Evolutionary conservation across 768 basidiomycete genomes (phyloP).

Genomic region (Naganishia friedmannii): DNA sequence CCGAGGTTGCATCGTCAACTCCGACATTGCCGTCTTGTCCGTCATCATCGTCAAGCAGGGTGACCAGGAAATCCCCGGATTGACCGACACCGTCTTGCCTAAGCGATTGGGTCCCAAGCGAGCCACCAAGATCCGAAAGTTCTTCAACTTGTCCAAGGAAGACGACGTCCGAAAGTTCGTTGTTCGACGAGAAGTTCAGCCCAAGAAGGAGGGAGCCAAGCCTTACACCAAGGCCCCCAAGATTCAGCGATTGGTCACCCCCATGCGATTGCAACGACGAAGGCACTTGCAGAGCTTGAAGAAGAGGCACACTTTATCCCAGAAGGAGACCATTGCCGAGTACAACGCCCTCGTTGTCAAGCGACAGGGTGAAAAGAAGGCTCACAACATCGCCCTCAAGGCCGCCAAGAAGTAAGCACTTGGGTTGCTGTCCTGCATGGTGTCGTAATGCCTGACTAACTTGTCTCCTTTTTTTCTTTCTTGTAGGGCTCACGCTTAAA

Average conservation of each 20-base stretch:
- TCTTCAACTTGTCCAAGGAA: conserved; percentile 97
- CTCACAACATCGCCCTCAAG: conserved; percentile 69
- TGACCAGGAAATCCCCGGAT: conserved; percentile 78
- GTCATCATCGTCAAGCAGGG: conserved; percentile 96
- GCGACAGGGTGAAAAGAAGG: conserved; percentile 89
- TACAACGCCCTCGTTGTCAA: conserved; percentile 80
- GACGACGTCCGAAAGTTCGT: conserved; percentile 99
- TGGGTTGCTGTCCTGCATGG: neutral
- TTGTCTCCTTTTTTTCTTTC: neutral
- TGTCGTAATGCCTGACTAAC: neutral
- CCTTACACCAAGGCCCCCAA: conserved; percentile 97
- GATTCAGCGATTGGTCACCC: conserved; percentile 95
- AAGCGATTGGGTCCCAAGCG: conserved; percentile 96
- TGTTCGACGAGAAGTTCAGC: conserved; percentile 80
- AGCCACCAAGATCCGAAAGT: conserved; percentile 91
- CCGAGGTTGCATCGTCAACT: conserved; percentile 94
- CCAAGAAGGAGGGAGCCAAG: conserved; percentile 82
- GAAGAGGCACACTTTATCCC: conserved; percentile 78
- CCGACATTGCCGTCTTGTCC: conserved; percentile 92
- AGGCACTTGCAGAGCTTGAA: conserved; percentile 86
- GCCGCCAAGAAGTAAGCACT: conserved; percentile 50
- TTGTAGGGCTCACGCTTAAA: conserved; percentile 22
- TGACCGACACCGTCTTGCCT: conserved; percentile 87
- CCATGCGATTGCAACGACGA: conserved; percentile 90
- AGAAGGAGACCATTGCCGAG: conserved; percentile 93